Evolutionary conservation across 2,329 filamentous ascomycete genomes (phyloP).

Genomic region (Apiospora phragmitis): DNA sequence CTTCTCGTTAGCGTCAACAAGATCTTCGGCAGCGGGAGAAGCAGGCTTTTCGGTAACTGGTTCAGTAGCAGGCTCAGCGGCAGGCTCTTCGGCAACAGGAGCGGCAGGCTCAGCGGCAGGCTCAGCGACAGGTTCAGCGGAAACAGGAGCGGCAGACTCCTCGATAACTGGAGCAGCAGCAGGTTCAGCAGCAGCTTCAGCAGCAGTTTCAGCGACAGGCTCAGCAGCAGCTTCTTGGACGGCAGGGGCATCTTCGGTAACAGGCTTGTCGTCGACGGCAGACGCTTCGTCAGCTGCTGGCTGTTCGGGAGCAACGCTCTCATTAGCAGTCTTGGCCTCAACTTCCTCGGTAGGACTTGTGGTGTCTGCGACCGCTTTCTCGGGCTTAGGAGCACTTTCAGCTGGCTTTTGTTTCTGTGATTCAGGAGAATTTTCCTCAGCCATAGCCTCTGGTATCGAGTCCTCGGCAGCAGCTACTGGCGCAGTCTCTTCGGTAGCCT

Average conservation of each 20-base stretch:
- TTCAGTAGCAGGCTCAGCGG: conserved; percentile 13
- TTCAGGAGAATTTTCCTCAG: conserved; percentile 1
- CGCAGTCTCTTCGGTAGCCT: conserved; percentile 3
- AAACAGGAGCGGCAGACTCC: neutral
- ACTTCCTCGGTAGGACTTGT: neutral
- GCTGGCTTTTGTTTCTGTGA: neutral
- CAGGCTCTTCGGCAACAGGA: conserved; percentile 14
- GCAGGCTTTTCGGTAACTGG: neutral
- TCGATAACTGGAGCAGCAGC: conserved; percentile 1
- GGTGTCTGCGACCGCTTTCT: neutral
- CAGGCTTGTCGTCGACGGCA: neutral
- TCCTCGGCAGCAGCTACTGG: conserved; percentile 13
- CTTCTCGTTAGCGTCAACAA: neutral
- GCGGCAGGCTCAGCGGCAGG: neutral
- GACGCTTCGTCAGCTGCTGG: conserved; percentile 12
- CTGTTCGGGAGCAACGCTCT: neutral
- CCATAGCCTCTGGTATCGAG: conserved; percentile 10
- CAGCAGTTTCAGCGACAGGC: neutral
- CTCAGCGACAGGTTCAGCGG: neutral
- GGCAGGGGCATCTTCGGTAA: neutral
- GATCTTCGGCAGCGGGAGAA: neutral
- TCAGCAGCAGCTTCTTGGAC: neutral
- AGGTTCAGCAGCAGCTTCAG: neutral
- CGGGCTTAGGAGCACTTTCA: neutral
- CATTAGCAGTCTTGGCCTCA: neutral